Evolutionary conservation across 306 rosid species (phyloP).

Genomic region (Lablab purpureus): DNA sequence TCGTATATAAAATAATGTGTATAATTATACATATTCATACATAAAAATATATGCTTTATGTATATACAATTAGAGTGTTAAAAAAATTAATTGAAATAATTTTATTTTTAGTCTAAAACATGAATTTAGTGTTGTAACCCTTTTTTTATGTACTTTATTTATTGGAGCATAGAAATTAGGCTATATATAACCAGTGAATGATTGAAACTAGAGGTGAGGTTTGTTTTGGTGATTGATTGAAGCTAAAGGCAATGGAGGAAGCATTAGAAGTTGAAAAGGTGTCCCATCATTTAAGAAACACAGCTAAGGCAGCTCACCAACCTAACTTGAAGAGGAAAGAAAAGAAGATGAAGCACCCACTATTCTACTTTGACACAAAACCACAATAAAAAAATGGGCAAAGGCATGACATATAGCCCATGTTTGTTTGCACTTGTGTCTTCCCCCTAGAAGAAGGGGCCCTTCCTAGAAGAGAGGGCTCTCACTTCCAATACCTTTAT

Average conservation of each 20-base stretch:
- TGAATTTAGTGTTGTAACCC: too few relatives aligned
- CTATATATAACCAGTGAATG: too few relatives aligned
- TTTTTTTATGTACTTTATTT: too few relatives aligned
- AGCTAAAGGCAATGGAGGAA: constrained; percentile 10
- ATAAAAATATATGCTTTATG: too few relatives aligned
- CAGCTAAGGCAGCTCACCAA: constrained; percentile 30
- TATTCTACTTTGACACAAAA: neutral
- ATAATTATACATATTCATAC: too few relatives aligned
- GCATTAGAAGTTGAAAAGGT: constrained; percentile 37
- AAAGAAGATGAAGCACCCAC: constrained; percentile 31
- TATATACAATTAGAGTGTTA: too few relatives aligned
- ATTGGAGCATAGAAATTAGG: too few relatives aligned
- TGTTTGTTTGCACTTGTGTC: neutral
- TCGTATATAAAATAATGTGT: too few relatives aligned
- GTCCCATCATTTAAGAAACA: constrained; percentile 25
- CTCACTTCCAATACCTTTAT: constrained; percentile 12
- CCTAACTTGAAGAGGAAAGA: constrained; percentile 24
- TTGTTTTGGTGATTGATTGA: neutral
- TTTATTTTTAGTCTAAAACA: too few relatives aligned
- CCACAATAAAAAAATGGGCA: constrained; percentile 8
- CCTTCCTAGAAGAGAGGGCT: neutral
- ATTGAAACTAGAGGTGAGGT: too few relatives aligned
- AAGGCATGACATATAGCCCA: neutral
- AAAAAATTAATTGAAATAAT: too few relatives aligned
- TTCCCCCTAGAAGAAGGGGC: neutral